These are phyloP conservation scores for Phyllosticta citriasiana DNA, from an alignment of 2,329 filamentous ascomycete species.

Conservation along the genomic window DNA sequence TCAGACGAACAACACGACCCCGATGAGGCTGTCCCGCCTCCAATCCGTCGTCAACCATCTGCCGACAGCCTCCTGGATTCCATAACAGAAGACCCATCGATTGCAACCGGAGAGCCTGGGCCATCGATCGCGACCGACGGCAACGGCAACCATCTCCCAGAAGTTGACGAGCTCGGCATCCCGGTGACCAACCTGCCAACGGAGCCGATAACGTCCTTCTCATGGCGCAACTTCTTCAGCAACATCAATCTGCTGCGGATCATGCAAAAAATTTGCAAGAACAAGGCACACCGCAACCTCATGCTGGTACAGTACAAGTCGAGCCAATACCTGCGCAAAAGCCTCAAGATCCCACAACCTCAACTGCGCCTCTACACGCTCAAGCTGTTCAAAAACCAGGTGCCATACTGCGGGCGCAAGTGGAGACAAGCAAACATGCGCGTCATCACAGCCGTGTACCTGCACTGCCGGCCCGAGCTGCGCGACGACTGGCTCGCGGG, in stretches of 20 bases:
- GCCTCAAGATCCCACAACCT: conserved; percentile 80
- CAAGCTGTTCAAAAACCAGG: conserved; percentile 97
- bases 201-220: conserved; percentile 79
- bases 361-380: conserved; percentile 86
- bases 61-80: conserved; percentile 22
- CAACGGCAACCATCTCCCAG: conserved; percentile 31
- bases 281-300: conserved; percentile 89
- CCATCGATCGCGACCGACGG: neutral
- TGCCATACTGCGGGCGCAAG: conserved; percentile 94
- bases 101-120: conserved; percentile 11
- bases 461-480: conserved; percentile 85
- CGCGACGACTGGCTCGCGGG: conserved; percentile 92
- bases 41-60: conserved; percentile 53
- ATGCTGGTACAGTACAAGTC: conserved; percentile 94
- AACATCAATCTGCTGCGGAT: conserved; percentile 91
- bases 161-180: conserved; percentile 81
- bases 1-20: conserved; percentile 18
- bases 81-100: conserved; percentile 11
- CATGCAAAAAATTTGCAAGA: conserved; percentile 94
- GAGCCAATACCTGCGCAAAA: conserved; percentile 81
- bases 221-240: conserved; percentile 85
- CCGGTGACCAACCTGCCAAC: conserved; percentile 60
- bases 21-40: conserved; percentile 70
- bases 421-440: conserved; percentile 99
- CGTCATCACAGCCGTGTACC: conserved; percentile 92